Evolutionary conservation across 768 basidiomycete genomes (phyloP), one percentile per base, ranked within the genome.

Genomic region (Psilocybe subaeruginosa): DNA sequence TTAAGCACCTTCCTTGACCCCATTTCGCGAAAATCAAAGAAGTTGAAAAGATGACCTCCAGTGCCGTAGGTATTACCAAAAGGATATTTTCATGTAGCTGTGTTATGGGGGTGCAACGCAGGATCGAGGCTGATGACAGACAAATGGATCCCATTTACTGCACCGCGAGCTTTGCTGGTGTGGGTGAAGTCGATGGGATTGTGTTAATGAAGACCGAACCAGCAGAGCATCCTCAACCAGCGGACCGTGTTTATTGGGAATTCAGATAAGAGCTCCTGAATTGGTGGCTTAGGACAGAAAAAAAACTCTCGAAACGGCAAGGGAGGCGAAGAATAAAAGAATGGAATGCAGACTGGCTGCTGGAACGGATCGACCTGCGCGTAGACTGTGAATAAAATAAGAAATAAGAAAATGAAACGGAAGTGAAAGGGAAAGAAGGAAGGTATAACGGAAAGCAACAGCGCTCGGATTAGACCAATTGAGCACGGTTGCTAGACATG

Each of bases 111-210:
- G 82, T 73, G 70, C 91, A 93, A 61, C 91, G 91, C 64, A 93
- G 83, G 64, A 85, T 89, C 43, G 88, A 74, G 60, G 87, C 84
- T 39, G 84, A 76, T 31, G 92, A 92, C 63, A 93, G 77, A 74
- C 91, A 93, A 68, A 85, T 75, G 60, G 81, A 79, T 76, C 73
- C 78, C 82, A 82, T 82, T 73, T 75, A 77, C 65, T 63, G 60
- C 49, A 51, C 62, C 58, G 29, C 29, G 2, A 56, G 19, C 14
- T 33, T 14, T 14, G 57, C 54, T 58, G 47, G 35, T 35, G 43
- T 61, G 37, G 35, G 60, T 41, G 58, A 39, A 56, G 49, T 56
- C 60, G 56, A 45, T 54, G 49, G 56, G 56, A 37, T 43, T 27
- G 52, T 49, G 56, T 53, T 56, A 65, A 56, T 61, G 62, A 61